A percentile compares a stretch with the other conserved stretches of the same genome.
Conservation (phyloP, 495 filamentous ascomycete genomes). For the Trichocladium antarcticum region DNA sequence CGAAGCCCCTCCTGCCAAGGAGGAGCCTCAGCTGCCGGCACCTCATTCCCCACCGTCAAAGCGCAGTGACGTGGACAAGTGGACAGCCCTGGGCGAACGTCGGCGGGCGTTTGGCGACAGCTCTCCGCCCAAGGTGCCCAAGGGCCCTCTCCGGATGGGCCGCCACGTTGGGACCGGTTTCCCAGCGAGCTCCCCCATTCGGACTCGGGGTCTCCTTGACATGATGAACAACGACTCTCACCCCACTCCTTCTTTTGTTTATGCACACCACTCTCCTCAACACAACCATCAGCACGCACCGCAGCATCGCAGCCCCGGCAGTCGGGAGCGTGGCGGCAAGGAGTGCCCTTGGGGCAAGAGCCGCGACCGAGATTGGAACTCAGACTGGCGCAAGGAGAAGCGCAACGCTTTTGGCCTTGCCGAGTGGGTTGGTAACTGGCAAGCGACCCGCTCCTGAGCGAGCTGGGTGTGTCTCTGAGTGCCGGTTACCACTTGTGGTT, state of each 20-base stretch:
- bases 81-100: conserved; percentile 73
- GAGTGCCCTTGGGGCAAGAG: conserved; percentile 39
- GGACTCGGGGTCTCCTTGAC: conserved; percentile 29
- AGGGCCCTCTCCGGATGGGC: conserved; percentile 32
- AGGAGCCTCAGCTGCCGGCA: conserved; percentile 17
- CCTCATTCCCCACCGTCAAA: conserved; percentile 40
- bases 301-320: neutral
- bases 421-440: conserved; percentile 87
- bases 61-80: conserved; percentile 61
- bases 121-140: conserved; percentile 32
- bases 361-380: conserved; percentile 45
- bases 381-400: conserved; percentile 56
- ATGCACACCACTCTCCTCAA: conserved; percentile 21
- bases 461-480: conserved; percentile 18
- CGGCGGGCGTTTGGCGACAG: conserved; percentile 53
- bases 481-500: conserved; percentile 46
- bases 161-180: conserved; percentile 25
- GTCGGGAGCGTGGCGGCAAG: conserved; percentile 38
- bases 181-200: conserved; percentile 26
- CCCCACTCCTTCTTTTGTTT: conserved; percentile 18
- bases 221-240: conserved; percentile 12
- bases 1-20: conserved; percentile 40
- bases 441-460: conserved; percentile 41
- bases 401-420: conserved; percentile 58
- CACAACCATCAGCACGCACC: conserved; percentile 7